phyloP scores from a whole-genome alignment of 2,329 filamentous ascomycete genomes.

The Colletotrichum brevisporum region DNA sequence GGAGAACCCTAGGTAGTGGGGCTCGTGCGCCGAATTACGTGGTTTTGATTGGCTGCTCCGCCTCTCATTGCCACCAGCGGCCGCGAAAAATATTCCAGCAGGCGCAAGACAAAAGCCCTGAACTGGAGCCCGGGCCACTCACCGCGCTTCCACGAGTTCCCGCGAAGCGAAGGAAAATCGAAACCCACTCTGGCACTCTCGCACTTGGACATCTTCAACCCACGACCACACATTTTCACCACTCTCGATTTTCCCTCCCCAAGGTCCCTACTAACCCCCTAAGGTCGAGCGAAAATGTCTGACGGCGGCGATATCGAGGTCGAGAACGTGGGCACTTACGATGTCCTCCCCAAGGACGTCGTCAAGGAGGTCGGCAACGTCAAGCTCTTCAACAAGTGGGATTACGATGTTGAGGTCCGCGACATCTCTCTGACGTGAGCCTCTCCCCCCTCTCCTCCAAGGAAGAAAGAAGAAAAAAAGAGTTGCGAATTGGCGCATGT shows the following conservation, averaged over 20 bases:
- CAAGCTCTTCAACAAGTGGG: constrained; percentile 98
- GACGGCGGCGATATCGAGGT: constrained; percentile 95
- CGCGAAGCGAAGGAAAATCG: constrained; percentile 35
- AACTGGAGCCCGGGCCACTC: constrained; percentile 12
- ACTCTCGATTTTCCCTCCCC: constrained; percentile 32
- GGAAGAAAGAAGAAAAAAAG: background rate
- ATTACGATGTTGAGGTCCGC: constrained; percentile 99
- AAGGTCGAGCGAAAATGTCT: constrained; percentile 79
- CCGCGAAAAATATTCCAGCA: constrained; percentile 51
- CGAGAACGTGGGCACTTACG: constrained; percentile 80
- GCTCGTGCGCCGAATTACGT: constrained; percentile 39
- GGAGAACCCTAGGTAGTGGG: constrained; percentile 56
- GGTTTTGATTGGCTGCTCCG: constrained; percentile 46
- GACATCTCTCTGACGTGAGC: constrained; percentile 97
- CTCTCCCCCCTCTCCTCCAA: constrained; percentile 2
- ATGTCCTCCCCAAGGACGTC: constrained; percentile 94
- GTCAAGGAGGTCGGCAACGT: constrained; percentile 89
- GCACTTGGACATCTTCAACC: constrained; percentile 41
- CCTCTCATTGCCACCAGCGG: constrained; percentile 56
- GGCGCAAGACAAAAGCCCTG: constrained; percentile 31
- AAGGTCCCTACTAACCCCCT: constrained; percentile 37
- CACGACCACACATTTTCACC: constrained; percentile 42
- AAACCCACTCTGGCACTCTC: constrained; percentile 36
- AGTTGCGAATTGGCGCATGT: background rate
- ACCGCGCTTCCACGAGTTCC: background rate